Conservation (phyloP, 768 basidiomycete species). For the Russula griseocarnosa region DNA sequence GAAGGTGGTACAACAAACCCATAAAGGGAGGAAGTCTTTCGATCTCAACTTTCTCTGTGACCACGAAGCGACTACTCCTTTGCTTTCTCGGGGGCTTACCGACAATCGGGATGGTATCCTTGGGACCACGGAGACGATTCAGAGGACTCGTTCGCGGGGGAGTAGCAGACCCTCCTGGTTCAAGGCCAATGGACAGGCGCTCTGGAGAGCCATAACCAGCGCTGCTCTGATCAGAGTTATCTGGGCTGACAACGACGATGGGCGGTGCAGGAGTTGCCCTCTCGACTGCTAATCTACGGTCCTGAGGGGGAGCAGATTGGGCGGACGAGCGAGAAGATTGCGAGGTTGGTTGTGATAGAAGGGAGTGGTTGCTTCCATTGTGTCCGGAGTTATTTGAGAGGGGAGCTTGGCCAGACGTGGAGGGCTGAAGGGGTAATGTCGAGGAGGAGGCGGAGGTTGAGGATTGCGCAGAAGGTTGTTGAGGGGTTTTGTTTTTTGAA, state of each 20-base stretch:
- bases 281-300: slow-evolving; percentile 56
- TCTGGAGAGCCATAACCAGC: slow-evolving; percentile 48
- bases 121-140: slow-evolving; percentile 77
- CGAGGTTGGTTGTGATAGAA: slow-evolving; percentile 38
- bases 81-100: slow-evolving; percentile 98
- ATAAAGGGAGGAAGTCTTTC: slow-evolving; percentile 88
- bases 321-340: slow-evolving; percentile 43
- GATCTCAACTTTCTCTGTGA: slow-evolving; percentile 94
- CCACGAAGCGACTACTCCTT: slow-evolving; percentile 92
- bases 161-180: slow-evolving; percentile 43
- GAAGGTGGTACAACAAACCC: slow-evolving; percentile 48
- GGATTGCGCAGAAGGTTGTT: slow-evolving; percentile 41
- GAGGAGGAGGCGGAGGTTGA: slow-evolving; percentile 45
- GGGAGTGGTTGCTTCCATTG: slow-evolving; percentile 42
- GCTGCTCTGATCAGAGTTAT: slow-evolving; percentile 50
- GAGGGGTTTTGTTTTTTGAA: slow-evolving; percentile 65
- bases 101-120: slow-evolving; percentile 94
- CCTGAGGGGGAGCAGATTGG: slow-evolving; percentile 41
- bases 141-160: slow-evolving; percentile 67
- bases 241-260: slow-evolving; percentile 83
- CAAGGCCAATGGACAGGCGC: slow-evolving; percentile 46
- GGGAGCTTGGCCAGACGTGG: slow-evolving; percentile 37
- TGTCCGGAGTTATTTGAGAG: slow-evolving; percentile 36
- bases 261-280: slow-evolving; percentile 61
- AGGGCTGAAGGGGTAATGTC: slow-evolving; percentile 41